Evolutionary conservation across 495 filamentous ascomycete species (phyloP).

Genomic region (Aspergillus bridgeri): DNA sequence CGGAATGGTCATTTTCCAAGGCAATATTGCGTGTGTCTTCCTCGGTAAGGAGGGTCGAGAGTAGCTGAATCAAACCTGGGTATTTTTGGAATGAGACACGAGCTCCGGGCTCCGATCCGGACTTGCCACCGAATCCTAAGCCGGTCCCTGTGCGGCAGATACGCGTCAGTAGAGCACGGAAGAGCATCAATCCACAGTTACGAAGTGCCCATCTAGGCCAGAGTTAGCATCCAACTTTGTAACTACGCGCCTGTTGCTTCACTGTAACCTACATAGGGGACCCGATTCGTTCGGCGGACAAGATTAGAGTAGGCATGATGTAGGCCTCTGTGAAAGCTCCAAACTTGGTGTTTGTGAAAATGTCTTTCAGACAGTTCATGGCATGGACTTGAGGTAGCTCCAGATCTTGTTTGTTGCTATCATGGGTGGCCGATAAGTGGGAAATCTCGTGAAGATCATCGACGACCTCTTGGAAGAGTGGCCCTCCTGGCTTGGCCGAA

Average conservation of each 20-base stretch:
- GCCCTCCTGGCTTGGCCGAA: slow-evolving; percentile 32
- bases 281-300: slow-evolving; percentile 69
- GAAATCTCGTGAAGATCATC: slow-evolving; percentile 56
- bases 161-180: slow-evolving; percentile 75
- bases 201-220: slow-evolving; percentile 77
- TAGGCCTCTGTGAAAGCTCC: slow-evolving; percentile 60
- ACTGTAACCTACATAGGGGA: slow-evolving; percentile 50
- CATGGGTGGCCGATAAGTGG: slow-evolving; percentile 46
- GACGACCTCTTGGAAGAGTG: slow-evolving; percentile 49
- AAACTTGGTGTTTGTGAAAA: slow-evolving; percentile 75
- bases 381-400: slow-evolving; percentile 90
- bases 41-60: slow-evolving; percentile 61
- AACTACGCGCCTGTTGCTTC: not conserved
- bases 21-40: slow-evolving; percentile 32
- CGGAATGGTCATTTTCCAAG: slow-evolving; percentile 40
- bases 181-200: slow-evolving; percentile 87
- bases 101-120: slow-evolving; percentile 41
- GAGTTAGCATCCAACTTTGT: slow-evolving; percentile 12
- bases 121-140: slow-evolving; percentile 40
- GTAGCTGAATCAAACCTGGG: slow-evolving; percentile 61
- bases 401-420: slow-evolving; percentile 41
- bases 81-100: slow-evolving; percentile 59
- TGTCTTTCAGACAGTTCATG: slow-evolving; percentile 83
- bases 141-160: slow-evolving; percentile 45
- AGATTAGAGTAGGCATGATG: slow-evolving; percentile 65